Conservation (phyloP, 1,139 yeast genomes). For the Suhomyces anneliseae region DNA sequence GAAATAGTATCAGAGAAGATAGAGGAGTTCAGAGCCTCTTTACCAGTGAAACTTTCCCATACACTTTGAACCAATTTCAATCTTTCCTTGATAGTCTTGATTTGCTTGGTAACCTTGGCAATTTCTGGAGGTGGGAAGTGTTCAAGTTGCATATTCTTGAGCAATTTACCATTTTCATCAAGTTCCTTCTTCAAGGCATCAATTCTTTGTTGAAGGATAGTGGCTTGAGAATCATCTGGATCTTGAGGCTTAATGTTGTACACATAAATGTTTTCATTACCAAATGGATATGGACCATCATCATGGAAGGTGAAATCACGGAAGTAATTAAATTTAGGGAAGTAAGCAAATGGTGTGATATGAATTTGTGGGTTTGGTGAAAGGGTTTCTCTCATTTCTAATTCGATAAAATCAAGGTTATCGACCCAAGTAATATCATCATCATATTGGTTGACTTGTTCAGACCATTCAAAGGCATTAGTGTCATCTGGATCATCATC, state of each 20-base stretch:
- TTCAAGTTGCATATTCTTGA: slow-evolving; percentile 9
- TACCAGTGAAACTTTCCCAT: slow-evolving; percentile 19
- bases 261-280: slow-evolving; percentile 62
- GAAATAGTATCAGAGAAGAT: slow-evolving; percentile 6
- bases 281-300: slow-evolving; percentile 63
- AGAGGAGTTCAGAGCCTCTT: slow-evolving; percentile 16
- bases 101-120: slow-evolving; percentile 23
- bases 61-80: slow-evolving; percentile 25
- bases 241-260: slow-evolving; percentile 15
- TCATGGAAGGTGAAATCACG: slow-evolving; percentile 56
- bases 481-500: not conserved
- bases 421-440: slow-evolving; percentile 74
- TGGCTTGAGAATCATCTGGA: slow-evolving; percentile 55
- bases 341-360: slow-evolving; percentile 62
- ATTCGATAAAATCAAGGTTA: slow-evolving; percentile 74
- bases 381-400: slow-evolving; percentile 52
- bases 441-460: slow-evolving; percentile 37
- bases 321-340: slow-evolving; percentile 78
- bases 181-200: slow-evolving; percentile 47
- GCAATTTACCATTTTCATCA: slow-evolving; percentile 26
- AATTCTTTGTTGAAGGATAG: slow-evolving; percentile 41
- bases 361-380: slow-evolving; percentile 56
- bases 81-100: slow-evolving; percentile 35
- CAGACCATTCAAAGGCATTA: slow-evolving; percentile 15
- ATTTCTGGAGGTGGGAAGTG: slow-evolving; percentile 11